A percentile compares a stretch with the other conserved stretches of the same genome.
Evolutionary conservation across 2,329 filamentous ascomycete species (phyloP).

Genomic region (Calonectria pseudoreteaudii): DNA sequence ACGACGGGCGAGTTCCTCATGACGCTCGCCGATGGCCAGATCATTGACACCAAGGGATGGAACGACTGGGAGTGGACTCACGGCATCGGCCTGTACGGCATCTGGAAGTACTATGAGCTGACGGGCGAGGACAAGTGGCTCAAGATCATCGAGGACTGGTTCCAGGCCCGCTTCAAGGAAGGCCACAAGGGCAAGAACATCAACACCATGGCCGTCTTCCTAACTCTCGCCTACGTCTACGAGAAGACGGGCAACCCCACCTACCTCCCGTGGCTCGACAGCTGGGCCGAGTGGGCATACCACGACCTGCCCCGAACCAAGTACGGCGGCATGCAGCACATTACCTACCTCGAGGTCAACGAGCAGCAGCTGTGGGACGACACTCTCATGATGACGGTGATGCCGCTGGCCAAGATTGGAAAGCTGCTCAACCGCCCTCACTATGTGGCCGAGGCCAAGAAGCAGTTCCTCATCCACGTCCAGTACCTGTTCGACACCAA

Average conservation of each 20-base stretch:
- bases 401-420: constrained; percentile 85
- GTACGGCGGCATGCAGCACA: constrained; percentile 80
- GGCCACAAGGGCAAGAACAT: constrained; percentile 86
- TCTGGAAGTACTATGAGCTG: constrained; percentile 84
- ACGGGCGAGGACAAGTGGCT: constrained; percentile 72
- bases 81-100: constrained; percentile 82
- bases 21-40: constrained; percentile 75
- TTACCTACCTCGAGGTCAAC: constrained; percentile 79
- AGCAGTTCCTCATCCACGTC: constrained; percentile 81
- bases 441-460: constrained; percentile 82
- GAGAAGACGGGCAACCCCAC: constrained; percentile 76
- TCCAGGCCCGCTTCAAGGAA: constrained; percentile 73
- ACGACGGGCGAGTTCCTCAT: constrained; percentile 80
- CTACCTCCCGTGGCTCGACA: constrained; percentile 82
- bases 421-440: constrained; percentile 75
- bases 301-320: constrained; percentile 78
- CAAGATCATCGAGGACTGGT: constrained; percentile 79
- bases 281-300: constrained; percentile 87
- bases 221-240: constrained; percentile 82
- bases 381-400: constrained; percentile 88
- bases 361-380: constrained; percentile 86
- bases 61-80: constrained; percentile 88
- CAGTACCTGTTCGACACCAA: constrained; percentile 81
- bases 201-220: constrained; percentile 85
- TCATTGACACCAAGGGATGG: constrained; percentile 90